Evolutionary conservation across 495 filamentous ascomycete species (phyloP).

Genomic region (Amphirosellinia nigrospora): DNA sequence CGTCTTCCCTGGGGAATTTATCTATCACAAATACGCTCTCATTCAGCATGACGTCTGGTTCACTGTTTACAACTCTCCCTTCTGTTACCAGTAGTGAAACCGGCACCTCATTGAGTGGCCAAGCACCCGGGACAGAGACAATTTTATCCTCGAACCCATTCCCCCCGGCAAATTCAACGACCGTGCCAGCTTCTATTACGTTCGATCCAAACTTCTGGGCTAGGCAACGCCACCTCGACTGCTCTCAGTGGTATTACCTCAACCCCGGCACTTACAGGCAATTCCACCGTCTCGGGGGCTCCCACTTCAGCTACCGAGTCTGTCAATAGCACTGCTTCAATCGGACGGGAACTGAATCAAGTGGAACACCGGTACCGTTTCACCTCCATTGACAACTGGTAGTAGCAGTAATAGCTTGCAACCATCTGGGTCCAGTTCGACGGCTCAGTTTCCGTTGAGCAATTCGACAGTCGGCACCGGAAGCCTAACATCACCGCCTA

Average conservation of each 20-base stretch:
- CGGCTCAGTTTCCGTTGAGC: slow-evolving; percentile 30
- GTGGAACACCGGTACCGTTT: not conserved
- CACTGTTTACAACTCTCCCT: not conserved
- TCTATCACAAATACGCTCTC: not conserved
- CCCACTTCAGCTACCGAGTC: not conserved
- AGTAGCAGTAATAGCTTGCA: not conserved
- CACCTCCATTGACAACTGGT: not conserved
- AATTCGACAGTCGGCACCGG: slow-evolving; percentile 30
- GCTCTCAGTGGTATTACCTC: not conserved
- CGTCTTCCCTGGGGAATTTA: not conserved
- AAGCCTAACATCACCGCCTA: not conserved
- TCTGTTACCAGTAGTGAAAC: not conserved
- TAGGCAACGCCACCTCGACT: not conserved
- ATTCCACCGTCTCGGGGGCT: not conserved
- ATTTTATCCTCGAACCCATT: not conserved
- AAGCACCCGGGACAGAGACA: slow-evolving; percentile 1
- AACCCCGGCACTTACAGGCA: not conserved
- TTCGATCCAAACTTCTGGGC: not conserved
- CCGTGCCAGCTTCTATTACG: not conserved
- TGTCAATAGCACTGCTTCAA: not conserved
- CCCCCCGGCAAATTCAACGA: slow-evolving; percentile 3
- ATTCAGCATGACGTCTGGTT: not conserved
- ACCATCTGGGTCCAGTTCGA: slow-evolving; percentile 7
- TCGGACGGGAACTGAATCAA: not conserved
- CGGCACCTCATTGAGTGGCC: not conserved